phyloP scores from a whole-genome alignment of 176 grass and related monocot genomes.

The Carex myosuroides region DNA sequence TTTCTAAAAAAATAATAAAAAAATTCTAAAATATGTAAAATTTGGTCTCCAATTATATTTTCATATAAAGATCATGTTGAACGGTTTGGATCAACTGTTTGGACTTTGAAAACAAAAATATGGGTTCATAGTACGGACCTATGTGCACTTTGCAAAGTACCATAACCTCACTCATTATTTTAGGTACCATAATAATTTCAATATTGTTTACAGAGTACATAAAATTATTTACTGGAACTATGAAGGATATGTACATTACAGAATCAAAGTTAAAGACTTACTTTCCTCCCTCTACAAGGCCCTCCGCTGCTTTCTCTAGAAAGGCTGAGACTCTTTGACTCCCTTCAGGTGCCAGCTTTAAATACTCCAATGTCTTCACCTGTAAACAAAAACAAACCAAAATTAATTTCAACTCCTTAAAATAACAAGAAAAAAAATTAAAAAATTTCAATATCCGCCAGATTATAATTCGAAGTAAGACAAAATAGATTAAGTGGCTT shows the following conservation, averaged over 20 bases:
- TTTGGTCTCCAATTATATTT: too few species aligned
- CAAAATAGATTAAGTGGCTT: slow-evolving; percentile 6
- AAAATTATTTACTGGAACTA: neutral
- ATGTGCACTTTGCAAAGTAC: too few species aligned
- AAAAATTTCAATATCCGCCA: neutral
- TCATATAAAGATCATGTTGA: too few species aligned
- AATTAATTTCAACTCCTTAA: slow-evolving; percentile 6
- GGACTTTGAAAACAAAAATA: too few species aligned
- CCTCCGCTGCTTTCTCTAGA: slow-evolving; percentile 83
- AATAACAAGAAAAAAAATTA: neutral
- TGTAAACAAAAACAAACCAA: slow-evolving; percentile 24
- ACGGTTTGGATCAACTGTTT: too few species aligned
- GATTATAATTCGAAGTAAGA: neutral
- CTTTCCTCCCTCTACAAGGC: slow-evolving; percentile 86
- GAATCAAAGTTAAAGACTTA: slow-evolving; percentile 36
- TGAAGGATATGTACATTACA: neutral
- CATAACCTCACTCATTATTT: neutral
- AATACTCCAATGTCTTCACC: slow-evolving; percentile 79
- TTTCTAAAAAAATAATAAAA: too few species aligned
- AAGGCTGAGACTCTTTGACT: slow-evolving; percentile 72
- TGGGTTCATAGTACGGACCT: too few species aligned
- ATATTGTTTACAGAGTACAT: neutral
- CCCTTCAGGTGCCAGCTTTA: slow-evolving; percentile 69
- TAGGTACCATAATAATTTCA: neutral
- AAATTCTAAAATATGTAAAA: too few species aligned